Conservation (phyloP, 2,329 filamentous ascomycete genomes). For the Penicillium fuscoglaucum region DNA sequence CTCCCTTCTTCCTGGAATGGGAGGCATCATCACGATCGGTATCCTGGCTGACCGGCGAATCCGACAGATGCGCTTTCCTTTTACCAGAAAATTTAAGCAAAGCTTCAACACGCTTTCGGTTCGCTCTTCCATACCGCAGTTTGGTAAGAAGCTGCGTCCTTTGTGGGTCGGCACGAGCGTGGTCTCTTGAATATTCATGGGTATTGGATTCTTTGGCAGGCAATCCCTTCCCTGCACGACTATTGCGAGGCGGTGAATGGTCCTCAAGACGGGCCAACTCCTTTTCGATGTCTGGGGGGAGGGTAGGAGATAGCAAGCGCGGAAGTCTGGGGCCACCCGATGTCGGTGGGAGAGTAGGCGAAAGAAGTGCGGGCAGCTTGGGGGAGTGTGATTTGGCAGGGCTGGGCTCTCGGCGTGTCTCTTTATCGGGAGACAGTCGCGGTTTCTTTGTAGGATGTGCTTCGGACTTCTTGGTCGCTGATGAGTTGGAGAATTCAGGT, state of each 20-base stretch:
- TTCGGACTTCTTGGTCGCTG: conserved; percentile 23
- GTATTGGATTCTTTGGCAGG: conserved; percentile 10
- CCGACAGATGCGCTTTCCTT: conserved; percentile 31
- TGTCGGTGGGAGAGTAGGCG: conserved; percentile 46
- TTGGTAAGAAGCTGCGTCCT: conserved; percentile 47
- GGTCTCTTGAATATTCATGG: conserved; percentile 11
- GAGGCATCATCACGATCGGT: conserved; percentile 24
- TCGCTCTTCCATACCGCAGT: conserved; percentile 54
- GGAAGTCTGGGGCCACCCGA: conserved; percentile 47
- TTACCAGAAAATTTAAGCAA: conserved; percentile 47
- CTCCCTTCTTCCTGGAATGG: conserved; percentile 20
- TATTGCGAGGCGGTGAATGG: conserved; percentile 27
- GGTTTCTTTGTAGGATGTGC: conserved; percentile 41
- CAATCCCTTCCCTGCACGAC: conserved; percentile 2
- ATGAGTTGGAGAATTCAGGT: conserved; percentile 16
- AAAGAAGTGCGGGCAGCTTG: conserved; percentile 40
- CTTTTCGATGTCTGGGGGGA: conserved; percentile 57
- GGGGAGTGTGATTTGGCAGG: conserved; percentile 26
- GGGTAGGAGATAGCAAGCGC: conserved; percentile 57
- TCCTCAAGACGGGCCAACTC: conserved; percentile 50
- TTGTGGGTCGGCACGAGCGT: conserved; percentile 1
- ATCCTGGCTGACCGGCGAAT: conserved; percentile 27
- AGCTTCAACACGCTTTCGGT: conserved; percentile 49
- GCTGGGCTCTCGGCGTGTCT: conserved; percentile 28
- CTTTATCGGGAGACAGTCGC: conserved; percentile 40